These are phyloP conservation scores for Boletus coffeatus DNA, from an alignment of 1,284 basidiomycete species.

Conservation along the genomic window DNA sequence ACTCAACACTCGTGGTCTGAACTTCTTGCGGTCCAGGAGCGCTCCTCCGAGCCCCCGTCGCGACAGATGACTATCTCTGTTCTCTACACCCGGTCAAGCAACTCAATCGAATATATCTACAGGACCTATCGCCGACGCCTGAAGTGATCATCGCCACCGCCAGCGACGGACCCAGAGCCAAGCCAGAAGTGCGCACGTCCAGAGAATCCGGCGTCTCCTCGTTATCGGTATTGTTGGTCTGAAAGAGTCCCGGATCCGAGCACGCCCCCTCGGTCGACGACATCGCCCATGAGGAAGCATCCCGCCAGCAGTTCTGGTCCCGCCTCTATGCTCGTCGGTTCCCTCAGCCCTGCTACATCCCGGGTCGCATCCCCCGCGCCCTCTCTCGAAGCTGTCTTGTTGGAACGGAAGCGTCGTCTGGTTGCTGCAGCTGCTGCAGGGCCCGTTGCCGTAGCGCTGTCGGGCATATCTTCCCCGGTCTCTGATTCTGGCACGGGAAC, in stretches of 20 bases:
- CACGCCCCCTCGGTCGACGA: neutral
- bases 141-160: neutral
- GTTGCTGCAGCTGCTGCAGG: constrained; percentile 18
- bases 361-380: constrained; percentile 41
- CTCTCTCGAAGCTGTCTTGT: constrained; percentile 55
- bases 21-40: constrained; percentile 53
- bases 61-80: constrained; percentile 11
- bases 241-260: neutral
- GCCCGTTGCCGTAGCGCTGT: neutral
- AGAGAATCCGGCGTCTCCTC: neutral
- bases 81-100: constrained; percentile 9
- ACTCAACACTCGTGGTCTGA: constrained; percentile 39
- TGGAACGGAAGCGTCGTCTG: constrained; percentile 50
- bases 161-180: constrained; percentile 4
- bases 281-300: constrained; percentile 15
- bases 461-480: constrained; percentile 8
- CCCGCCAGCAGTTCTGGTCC: constrained; percentile 14
- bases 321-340: constrained; percentile 1
- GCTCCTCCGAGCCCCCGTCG: constrained; percentile 47
- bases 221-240: neutral
- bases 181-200: neutral
- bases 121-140: neutral
- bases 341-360: constrained; percentile 17
- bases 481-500: neutral
- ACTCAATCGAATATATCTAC: neutral